Conservation (phyloP, 495 filamentous ascomycete genomes). For the Aspergillus sparsus region DNA sequence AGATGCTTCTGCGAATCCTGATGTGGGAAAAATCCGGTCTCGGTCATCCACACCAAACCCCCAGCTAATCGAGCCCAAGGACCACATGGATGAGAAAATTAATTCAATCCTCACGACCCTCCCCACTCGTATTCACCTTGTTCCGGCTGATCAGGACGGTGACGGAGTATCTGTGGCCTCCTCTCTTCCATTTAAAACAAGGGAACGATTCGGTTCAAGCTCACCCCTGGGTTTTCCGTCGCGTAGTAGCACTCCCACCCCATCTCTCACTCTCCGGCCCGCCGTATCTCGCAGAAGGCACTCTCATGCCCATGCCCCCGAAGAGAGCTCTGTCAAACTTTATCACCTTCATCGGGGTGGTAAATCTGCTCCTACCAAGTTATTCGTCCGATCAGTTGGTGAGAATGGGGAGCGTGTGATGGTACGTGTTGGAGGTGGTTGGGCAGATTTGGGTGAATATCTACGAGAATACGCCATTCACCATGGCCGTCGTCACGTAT, state of each 20-base stretch:
- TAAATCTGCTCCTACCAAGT: conserved; percentile 82
- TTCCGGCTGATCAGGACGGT: conserved; percentile 43
- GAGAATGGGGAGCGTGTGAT: conserved; percentile 91
- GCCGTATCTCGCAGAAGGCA: conserved; percentile 47
- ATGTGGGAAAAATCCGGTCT: conserved; percentile 25
- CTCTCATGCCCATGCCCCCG: conserved; percentile 38
- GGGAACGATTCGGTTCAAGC: conserved; percentile 36
- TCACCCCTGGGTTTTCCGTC: conserved; percentile 39
- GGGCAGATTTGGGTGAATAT: conserved; percentile 94
- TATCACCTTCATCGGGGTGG: conserved; percentile 89
- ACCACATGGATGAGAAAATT: conserved; percentile 82
- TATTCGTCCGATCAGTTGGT: conserved; percentile 89
- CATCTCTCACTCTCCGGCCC: conserved; percentile 70
- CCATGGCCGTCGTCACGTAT: conserved; percentile 61
- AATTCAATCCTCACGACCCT: conserved; percentile 78
- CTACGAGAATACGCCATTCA: conserved; percentile 90
- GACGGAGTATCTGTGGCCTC: conserved; percentile 40
- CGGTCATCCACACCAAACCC: conserved; percentile 38
- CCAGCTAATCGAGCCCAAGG: conserved; percentile 50
- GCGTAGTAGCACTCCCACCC: conserved; percentile 56
- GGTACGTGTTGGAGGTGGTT: conserved; percentile 95
- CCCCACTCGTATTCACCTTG: conserved; percentile 76
- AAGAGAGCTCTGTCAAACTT: conserved; percentile 72
- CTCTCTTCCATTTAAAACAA: conserved; percentile 39
- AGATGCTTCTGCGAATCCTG: neutral